Evolutionary conservation across 352 stramenopile species (phyloP), one percentile per base, ranked within the genome.

Genomic region (Phytophthora pisi): DNA sequence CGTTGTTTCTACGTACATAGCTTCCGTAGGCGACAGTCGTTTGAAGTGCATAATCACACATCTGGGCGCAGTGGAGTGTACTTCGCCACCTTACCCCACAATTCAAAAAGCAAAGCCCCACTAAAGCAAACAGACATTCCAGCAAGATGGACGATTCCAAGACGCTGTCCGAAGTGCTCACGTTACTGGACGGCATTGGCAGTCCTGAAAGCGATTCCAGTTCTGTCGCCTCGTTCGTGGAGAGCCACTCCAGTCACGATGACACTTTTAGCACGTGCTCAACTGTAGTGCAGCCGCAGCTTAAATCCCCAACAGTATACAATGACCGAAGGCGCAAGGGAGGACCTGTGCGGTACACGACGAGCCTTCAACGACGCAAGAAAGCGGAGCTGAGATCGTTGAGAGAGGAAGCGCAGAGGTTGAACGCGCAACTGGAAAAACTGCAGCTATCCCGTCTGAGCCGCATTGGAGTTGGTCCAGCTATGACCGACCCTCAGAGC

Each of bases 341-440:
- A 46, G 59, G 54, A 13, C 66, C 66, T 34, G 64, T 72, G 16
- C 53, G 45, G 26, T 69, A 73, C 49, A 68, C 66, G 13, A 73
- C 66, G 15, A 61, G 28, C 15, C 47, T 73, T 7, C 66, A 73
- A 26, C 60, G 66, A 15, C 66, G 60, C n/a, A 73, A 73, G 53
- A 72, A 73, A 23, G 53, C 46, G 4, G 66, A 73, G 26, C 30
- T 73, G 38, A 51, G 51, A 53, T 34, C 24, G 36, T 43, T 73
- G 16, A 50, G 46, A 20, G 31, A 59, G 34, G 60, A 72, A 49
- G 43, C 60, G 9, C 45, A 65, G 24, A 20, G 42, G 13, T 31
- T 73, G n/a, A 65, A 51, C 16, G 16, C 36, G 9, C 52, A 73
- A n/a, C 38, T 73, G n/a, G 36, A 64, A 28, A n/a, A 31, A 4